A percentile compares a stretch with the other conserved stretches of the same genome.
phyloP scores from a whole-genome alignment of 331 rosid genomes.

The Arachis monticola region DNA sequence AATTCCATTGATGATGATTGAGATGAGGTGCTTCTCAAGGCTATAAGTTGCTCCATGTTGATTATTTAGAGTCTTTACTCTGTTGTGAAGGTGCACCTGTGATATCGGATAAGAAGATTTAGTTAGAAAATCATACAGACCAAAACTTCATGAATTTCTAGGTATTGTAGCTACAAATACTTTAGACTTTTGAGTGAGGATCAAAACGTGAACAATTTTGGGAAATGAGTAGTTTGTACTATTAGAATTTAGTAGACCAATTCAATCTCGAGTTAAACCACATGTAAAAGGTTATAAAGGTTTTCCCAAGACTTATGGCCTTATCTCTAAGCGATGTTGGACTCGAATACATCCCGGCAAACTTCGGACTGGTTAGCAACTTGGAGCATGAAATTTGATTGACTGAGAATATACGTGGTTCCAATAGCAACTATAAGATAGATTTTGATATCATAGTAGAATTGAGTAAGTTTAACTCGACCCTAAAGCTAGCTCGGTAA shows the following conservation, averaged over 20 bases:
- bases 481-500: too few relatives aligned
- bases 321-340: too few relatives aligned
- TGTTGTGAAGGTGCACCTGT: conserved; percentile 92
- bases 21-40: conserved; percentile 86
- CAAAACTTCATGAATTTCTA: conserved; percentile 1
- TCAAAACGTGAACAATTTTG: not conserved
- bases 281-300: too few relatives aligned
- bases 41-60: conserved; percentile 94
- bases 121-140: conserved; percentile 31
- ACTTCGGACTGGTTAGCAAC: too few relatives aligned
- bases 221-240: not conserved
- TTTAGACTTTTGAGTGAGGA: not conserved
- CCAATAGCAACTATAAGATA: too few relatives aligned
- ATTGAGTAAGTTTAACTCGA: too few relatives aligned
- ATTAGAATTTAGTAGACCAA: not conserved
- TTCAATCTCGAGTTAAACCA: too few relatives aligned
- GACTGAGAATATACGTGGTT: too few relatives aligned
- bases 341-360: too few relatives aligned
- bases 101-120: conserved; percentile 36
- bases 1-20: conserved; percentile 81
- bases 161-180: conserved; percentile 10
- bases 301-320: too few relatives aligned
- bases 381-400: too few relatives aligned
- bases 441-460: too few relatives aligned
- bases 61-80: conserved; percentile 65